These are phyloP conservation scores for Leccinum brunneo-olivaceum DNA, from an alignment of 1,284 basidiomycete genomes.

Conservation along the genomic window DNA sequence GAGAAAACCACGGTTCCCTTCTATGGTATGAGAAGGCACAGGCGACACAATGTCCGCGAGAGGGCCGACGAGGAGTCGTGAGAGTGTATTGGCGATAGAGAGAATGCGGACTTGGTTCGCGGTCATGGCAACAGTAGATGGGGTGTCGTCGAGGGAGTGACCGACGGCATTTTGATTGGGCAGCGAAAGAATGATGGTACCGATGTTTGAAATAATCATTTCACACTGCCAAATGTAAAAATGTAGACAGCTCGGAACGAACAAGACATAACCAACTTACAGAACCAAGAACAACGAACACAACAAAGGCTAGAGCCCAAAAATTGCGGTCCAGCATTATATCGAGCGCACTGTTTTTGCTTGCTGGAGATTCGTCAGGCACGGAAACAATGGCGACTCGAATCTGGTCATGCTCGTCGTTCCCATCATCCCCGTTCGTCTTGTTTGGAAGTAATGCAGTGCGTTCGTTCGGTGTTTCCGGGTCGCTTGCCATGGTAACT, in stretches of 20 bases:
- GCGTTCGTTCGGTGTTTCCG: slow-evolving; percentile 34
- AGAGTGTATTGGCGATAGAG: slow-evolving; percentile 62
- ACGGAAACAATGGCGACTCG: slow-evolving; percentile 22
- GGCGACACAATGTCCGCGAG: slow-evolving; percentile 67
- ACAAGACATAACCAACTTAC: slow-evolving; percentile 37
- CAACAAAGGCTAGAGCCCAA: slow-evolving; percentile 42
- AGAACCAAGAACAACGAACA: slow-evolving; percentile 50
- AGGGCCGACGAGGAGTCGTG: slow-evolving; percentile 63
- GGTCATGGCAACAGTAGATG: slow-evolving; percentile 32
- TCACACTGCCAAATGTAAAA: slow-evolving; percentile 46
- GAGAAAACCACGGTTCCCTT: slow-evolving; percentile 28
- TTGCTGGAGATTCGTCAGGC: slow-evolving; percentile 30
- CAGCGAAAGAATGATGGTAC: slow-evolving; percentile 64
- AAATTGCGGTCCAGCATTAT: slow-evolving; percentile 54
- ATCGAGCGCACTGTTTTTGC: slow-evolving; percentile 26
- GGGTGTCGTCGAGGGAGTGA: slow-evolving; percentile 9
- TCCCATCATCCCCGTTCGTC: slow-evolving; percentile 11
- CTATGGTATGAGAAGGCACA: slow-evolving; percentile 34
- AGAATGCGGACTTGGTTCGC: slow-evolving; percentile 63
- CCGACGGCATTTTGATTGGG: slow-evolving; percentile 29
- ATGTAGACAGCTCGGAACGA: not conserved
- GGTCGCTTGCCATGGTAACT: slow-evolving; percentile 32
- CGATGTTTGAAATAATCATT: slow-evolving; percentile 77
- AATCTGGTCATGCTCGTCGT: slow-evolving; percentile 4
- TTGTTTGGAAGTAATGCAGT: slow-evolving; percentile 36